Percentiles rank a stretch among this genome's conserved stretches.
Evolutionary conservation across 2,329 filamentous ascomycete species (phyloP).

Genomic region (Drechslerella dactyloides): DNA sequence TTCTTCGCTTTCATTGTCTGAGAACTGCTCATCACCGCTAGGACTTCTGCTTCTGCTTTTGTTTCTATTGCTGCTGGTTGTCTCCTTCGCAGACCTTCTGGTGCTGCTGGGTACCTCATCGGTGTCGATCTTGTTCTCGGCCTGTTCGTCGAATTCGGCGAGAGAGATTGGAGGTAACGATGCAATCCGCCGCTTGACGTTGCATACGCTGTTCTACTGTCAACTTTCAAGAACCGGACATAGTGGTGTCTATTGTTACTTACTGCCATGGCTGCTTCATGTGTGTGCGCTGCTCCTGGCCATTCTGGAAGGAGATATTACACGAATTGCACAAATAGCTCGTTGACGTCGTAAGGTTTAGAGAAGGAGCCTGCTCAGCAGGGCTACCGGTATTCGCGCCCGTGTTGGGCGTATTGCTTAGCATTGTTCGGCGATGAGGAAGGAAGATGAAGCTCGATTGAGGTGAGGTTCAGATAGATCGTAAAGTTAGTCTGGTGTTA

Average conservation of each 20-base stretch:
- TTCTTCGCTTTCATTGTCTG: slow-evolving; percentile 25
- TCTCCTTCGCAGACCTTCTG: too few species aligned
- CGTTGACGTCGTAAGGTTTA: slow-evolving; percentile 10
- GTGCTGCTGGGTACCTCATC: slow-evolving; percentile 5
- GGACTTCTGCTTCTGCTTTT: neutral
- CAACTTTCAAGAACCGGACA: slow-evolving; percentile 34
- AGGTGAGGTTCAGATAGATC: neutral
- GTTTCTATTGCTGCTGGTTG: slow-evolving; percentile 24
- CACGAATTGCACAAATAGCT: slow-evolving; percentile 50
- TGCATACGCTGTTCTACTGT: slow-evolving; percentile 52
- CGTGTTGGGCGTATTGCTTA: slow-evolving; percentile 4
- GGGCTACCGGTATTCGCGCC: slow-evolving; percentile 7
- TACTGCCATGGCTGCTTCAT: slow-evolving; percentile 56
- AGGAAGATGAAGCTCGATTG: neutral
- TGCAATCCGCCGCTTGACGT: slow-evolving; percentile 52
- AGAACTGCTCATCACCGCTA: slow-evolving; percentile 13
- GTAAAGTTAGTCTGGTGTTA: too few species aligned
- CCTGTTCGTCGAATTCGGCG: slow-evolving; percentile 38
- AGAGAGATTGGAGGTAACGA: slow-evolving; percentile 50
- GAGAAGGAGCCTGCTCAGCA: neutral
- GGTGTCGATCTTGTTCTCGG: slow-evolving; percentile 1
- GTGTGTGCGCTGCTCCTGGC: slow-evolving; percentile 53
- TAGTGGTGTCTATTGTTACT: slow-evolving; percentile 12
- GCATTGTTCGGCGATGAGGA: slow-evolving; percentile 1
- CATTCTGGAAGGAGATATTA: slow-evolving; percentile 51